Percentiles rank a stretch among this genome's conserved stretches.
Evolutionary conservation across 2,329 filamentous ascomycete genomes (phyloP).

Genomic region (Trichothecium sympodiale): DNA sequence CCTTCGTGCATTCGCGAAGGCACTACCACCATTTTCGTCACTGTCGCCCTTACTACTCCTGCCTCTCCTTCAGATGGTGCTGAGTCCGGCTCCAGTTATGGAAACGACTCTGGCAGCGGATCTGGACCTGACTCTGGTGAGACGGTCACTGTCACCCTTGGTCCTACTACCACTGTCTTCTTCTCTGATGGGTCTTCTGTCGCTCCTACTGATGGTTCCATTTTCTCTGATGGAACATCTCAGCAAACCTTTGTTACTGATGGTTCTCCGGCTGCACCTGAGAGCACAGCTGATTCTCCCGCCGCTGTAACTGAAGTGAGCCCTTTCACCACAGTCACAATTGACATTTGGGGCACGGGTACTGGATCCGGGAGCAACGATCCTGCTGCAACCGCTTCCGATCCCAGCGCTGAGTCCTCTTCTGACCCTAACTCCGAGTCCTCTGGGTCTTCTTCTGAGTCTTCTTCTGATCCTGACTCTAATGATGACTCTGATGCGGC

Average conservation of each 20-base stretch:
- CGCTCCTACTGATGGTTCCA: not conserved
- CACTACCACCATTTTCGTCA: conserved; percentile 36
- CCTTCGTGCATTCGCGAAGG: conserved; percentile 27
- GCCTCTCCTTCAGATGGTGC: conserved; percentile 6
- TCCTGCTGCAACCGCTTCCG: conserved; percentile 2
- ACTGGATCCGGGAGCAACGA: conserved; percentile 3
- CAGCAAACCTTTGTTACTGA: conserved; percentile 8
- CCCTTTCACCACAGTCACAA: conserved; percentile 23
- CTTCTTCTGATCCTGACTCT: not conserved
- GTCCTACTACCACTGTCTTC: conserved; percentile 19
- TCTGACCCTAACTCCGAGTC: conserved; percentile 5
- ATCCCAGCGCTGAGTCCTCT: conserved; percentile 6
- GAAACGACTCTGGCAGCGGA: not conserved
- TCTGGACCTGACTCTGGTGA: conserved; percentile 7
- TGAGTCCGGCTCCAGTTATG: not conserved
- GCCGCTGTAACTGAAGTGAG: conserved; percentile 10
- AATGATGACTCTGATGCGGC: not conserved
- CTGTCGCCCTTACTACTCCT: conserved; percentile 25
- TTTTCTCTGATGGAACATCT: not conserved
- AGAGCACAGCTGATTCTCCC: conserved; percentile 3
- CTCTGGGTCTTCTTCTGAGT: conserved; percentile 3
- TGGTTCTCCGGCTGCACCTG: conserved; percentile 10
- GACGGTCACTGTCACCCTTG: conserved; percentile 8
- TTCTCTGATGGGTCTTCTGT: conserved; percentile 3
- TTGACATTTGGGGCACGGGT: conserved; percentile 20